Conservation (phyloP, 1,284 basidiomycete species). For the Farysia itapuensis region DNA sequence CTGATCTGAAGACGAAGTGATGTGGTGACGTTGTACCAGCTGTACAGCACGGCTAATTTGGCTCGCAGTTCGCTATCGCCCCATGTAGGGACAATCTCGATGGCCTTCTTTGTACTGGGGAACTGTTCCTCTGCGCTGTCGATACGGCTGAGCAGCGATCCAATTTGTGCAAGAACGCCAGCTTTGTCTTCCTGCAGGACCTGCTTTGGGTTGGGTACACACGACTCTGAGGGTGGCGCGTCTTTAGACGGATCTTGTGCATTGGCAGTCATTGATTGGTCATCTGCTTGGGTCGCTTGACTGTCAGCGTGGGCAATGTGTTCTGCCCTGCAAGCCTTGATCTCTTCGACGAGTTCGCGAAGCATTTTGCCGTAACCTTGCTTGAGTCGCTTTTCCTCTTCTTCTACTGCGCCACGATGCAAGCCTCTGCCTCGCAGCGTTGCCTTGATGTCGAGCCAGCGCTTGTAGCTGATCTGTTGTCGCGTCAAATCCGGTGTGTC, state of each 20-base stretch:
- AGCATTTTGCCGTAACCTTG: constrained; percentile 79
- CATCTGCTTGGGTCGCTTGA: constrained; percentile 1
- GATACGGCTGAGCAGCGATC: constrained; percentile 42
- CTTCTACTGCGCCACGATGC: constrained; percentile 68
- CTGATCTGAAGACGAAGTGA: constrained; percentile 45
- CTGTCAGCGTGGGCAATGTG: constrained; percentile 52
- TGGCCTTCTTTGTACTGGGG: constrained; percentile 44
- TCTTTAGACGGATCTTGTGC: constrained; percentile 4
- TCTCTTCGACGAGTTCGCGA: constrained; percentile 79
- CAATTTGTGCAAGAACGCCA: constrained; percentile 33
- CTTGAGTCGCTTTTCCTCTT: constrained; percentile 79
- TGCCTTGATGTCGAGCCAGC: constrained; percentile 88
- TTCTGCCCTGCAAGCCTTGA: constrained; percentile 71
- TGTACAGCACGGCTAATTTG: constrained; percentile 53
- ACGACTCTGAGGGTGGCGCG: background rate
- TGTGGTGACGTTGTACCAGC: constrained; percentile 54
- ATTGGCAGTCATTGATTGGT: constrained; percentile 1
- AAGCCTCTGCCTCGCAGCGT: constrained; percentile 69
- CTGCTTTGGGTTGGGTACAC: too few species aligned
- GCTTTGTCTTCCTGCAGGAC: constrained; percentile 12
- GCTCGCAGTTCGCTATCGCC: constrained; percentile 35
- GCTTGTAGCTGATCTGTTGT: constrained; percentile 62
- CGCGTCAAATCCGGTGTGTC: constrained; percentile 51
- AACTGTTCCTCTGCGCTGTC: constrained; percentile 55
- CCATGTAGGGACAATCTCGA: constrained; percentile 53